Percentiles rank a stretch among this genome's conserved stretches.
Conservation (phyloP, 2,329 filamentous ascomycete genomes). For the Colletotrichum sp. region DNA sequence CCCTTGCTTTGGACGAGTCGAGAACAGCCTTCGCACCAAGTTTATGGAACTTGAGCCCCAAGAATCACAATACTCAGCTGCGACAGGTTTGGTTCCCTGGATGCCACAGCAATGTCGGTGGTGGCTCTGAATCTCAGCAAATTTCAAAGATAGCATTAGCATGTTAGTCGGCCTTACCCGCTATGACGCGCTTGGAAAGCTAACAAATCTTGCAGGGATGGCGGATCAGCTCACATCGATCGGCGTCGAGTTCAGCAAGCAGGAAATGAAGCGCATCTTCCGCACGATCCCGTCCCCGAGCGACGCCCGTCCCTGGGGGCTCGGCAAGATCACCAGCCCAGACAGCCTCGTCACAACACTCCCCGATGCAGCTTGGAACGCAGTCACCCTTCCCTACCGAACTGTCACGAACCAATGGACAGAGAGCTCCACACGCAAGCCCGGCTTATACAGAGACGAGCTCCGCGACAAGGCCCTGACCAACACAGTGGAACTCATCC, state of each 20-base stretch:
- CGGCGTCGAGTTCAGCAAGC: constrained; percentile 27
- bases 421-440: constrained; percentile 18
- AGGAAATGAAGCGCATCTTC: constrained; percentile 25
- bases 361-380: constrained; percentile 1
- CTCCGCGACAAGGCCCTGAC: neutral
- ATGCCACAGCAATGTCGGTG: constrained; percentile 65
- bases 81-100: constrained; percentile 59
- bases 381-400: neutral
- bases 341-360: neutral
- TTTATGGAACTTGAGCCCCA: constrained; percentile 29
- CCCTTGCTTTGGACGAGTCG: constrained; percentile 58
- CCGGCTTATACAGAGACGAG: constrained; percentile 27
- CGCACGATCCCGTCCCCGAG: constrained; percentile 5
- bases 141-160: constrained; percentile 27
- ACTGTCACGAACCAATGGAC: neutral
- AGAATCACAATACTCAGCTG: constrained; percentile 22
- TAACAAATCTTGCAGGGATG: constrained; percentile 18
- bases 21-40: constrained; percentile 36
- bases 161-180: no score
- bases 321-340: constrained; percentile 25
- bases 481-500: constrained; percentile 31
- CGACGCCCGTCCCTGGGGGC: constrained; percentile 20
- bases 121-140: constrained; percentile 49
- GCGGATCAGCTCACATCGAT: constrained; percentile 27
- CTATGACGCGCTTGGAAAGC: no score